Conservation (phyloP, 148 eudicot species). For the Hydrangea macrophylla region DNA sequence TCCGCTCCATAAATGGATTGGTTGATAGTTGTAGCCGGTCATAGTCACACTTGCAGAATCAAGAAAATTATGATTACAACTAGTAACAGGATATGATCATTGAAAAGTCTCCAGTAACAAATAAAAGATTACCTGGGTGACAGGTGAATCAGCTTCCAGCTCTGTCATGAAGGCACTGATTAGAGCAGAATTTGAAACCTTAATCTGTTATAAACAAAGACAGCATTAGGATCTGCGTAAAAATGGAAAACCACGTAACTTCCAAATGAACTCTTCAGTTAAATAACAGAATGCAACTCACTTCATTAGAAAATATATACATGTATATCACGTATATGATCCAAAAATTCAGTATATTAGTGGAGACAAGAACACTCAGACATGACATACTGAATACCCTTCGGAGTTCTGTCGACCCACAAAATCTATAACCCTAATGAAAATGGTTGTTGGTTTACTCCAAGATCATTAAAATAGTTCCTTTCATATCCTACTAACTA, state of each 20-base stretch:
- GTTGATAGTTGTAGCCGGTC: conserved; percentile 79
- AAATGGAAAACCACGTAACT: background rate
- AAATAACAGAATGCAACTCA: background rate
- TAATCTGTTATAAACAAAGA: conserved; percentile 47
- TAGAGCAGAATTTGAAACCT: conserved; percentile 94
- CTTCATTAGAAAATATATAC: background rate
- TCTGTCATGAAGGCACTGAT: conserved; percentile 96
- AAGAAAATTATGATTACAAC: conserved; percentile 12
- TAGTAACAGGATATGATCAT: background rate
- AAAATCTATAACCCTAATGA: background rate
- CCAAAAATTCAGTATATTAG: background rate
- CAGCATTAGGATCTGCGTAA: background rate
- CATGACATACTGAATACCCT: background rate
- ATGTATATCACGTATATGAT: no score
- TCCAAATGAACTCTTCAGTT: background rate
- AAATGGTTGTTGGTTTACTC: background rate
- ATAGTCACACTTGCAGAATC: conserved; percentile 59
- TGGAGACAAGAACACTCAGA: background rate
- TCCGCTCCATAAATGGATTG: conserved; percentile 77
- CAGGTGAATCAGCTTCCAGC: conserved; percentile 85
- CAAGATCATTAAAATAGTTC: background rate
- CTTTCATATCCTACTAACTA: background rate
- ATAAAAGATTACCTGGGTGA: conserved; percentile 57
- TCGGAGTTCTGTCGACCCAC: background rate
- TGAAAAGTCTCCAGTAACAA: background rate